Evolutionary conservation across 306 rosid species (phyloP).

Genomic region (Citrullus amarus): DNA sequence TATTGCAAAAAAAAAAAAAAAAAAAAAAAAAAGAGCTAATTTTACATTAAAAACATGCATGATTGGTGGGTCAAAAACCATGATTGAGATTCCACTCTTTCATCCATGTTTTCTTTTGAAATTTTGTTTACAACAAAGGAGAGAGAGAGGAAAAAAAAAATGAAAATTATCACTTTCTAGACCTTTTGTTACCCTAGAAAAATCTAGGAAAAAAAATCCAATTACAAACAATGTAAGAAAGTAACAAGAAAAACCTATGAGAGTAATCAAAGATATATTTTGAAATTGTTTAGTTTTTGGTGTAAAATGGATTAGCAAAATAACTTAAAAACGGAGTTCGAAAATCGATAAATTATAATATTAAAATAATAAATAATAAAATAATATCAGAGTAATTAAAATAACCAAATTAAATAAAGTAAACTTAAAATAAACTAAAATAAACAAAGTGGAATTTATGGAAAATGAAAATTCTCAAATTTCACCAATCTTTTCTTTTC

Average conservation of each 20-base stretch:
- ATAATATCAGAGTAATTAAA: too few relatives aligned
- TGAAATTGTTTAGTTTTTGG: too few relatives aligned
- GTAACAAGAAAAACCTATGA: neutral
- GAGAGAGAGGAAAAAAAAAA: neutral
- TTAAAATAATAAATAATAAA: too few relatives aligned
- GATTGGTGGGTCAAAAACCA: constrained; percentile 12
- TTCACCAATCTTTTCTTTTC: too few relatives aligned
- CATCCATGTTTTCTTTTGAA: neutral
- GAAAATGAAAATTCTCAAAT: too few relatives aligned
- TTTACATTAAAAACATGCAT: constrained; percentile 5
- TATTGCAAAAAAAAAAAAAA: neutral
- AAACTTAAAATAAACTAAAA: too few relatives aligned
- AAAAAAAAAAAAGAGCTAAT: neutral
- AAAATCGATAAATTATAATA: too few relatives aligned
- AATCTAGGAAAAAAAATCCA: neutral
- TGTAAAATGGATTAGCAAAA: too few relatives aligned
- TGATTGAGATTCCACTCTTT: neutral
- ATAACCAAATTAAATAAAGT: too few relatives aligned
- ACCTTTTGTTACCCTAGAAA: neutral
- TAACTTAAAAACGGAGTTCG: too few relatives aligned
- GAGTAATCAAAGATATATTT: too few relatives aligned
- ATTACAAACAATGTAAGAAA: neutral
- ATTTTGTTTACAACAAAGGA: neutral
- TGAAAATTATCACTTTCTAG: neutral
- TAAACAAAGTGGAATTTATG: too few relatives aligned